Base-by-base conservation (phyloP, 768 basidiomycete species). In the Strobilomyces confusus region DNA sequence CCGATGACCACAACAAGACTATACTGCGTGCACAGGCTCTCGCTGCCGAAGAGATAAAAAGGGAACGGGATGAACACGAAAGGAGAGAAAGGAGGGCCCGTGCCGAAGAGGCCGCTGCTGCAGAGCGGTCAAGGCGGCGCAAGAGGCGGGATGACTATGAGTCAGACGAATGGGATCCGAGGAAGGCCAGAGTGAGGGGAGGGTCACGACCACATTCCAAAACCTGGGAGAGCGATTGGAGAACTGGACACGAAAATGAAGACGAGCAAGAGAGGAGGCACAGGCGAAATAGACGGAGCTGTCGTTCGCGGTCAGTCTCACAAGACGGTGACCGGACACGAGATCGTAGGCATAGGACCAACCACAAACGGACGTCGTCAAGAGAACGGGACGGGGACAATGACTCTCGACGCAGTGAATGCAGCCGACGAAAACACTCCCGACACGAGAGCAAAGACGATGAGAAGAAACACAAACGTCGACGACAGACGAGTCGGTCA, bases 1-100 rank as follows among this genome's bases (percentile, higher is more conserved):
- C 97, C 5, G 95, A 97, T 66, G 95, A 95, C 52, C 97, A 99
- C 65, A 99, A 99, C 70, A 84, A 87, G 71, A 84, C 88, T 13
- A 76, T 99, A 43, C 68, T 91, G 20, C 80, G 80, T 51, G 80
- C 87, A 23, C 89, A 91, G 69, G 85, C 86, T 0, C 67, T 74
- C 13, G 86, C 88, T 32, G 86, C 87, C 2, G 78, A 87, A 58
- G 88, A 90, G 58, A 73, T 83, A n/a, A 86, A 89, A 53, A 73
- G 72, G 25, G 84, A 84, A 57, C 71, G 82, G 23, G 79, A 83
- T n/a, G 87, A 87, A 54, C 76, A 79, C 56, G 83, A 87, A 64
- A 73, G 81, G 54, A 74, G 63, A 43, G 86, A 88, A 59, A 72
- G 87, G 33, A 73, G 77, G 51, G 77, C 77, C 3, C 75, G 91